Percentiles rank a stretch among this genome's conserved stretches.
These are phyloP conservation scores for Mycosarcoma maydis DNA, from an alignment of 1,284 basidiomycete species.

Conservation along the genomic window DNA sequence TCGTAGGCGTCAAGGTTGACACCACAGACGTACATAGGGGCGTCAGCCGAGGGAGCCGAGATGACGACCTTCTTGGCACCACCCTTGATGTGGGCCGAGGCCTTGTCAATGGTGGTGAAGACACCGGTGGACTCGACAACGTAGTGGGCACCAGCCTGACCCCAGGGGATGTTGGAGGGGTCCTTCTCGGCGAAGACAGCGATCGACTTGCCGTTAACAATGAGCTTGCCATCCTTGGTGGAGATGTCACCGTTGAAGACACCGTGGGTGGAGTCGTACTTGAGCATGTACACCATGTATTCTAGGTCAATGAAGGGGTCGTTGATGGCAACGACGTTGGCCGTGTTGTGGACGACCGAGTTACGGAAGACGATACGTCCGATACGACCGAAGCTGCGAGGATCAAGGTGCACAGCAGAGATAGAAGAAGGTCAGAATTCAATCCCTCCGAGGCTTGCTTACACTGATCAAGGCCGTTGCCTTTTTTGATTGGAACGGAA, in stretches of 20 bases:
- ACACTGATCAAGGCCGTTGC: too few relatives aligned
- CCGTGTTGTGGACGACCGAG: constrained; percentile 61
- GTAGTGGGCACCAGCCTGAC: constrained; percentile 83
- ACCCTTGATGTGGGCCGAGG: constrained; percentile 92
- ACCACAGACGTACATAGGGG: constrained; percentile 86
- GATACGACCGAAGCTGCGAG: constrained; percentile 63
- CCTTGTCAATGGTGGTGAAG: constrained; percentile 92
- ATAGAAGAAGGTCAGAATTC: constrained; percentile 4
- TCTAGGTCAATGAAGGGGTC: constrained; percentile 91
- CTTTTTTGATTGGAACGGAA: too few relatives aligned
- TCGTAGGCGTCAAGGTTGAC: constrained; percentile 97
- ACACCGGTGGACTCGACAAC: constrained; percentile 99
- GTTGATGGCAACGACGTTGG: constrained; percentile 66
- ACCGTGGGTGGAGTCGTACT: constrained; percentile 95
- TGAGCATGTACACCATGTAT: constrained; percentile 85
- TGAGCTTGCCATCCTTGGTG: constrained; percentile 87
- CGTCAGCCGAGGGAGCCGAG: constrained; percentile 97
- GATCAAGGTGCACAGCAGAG: background rate
- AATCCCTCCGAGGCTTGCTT: too few relatives aligned
- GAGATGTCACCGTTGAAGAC: constrained; percentile 88
- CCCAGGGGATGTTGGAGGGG: constrained; percentile 87
- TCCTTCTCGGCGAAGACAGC: constrained; percentile 84
- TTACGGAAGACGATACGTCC: constrained; percentile 88
- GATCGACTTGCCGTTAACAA: constrained; percentile 83
- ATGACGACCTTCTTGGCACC: constrained; percentile 99